A percentile compares a stretch with the other conserved stretches of the same genome.
Conservation (phyloP, 257 asterid genomes). For the Solanum pimpinellifolium region DNA sequence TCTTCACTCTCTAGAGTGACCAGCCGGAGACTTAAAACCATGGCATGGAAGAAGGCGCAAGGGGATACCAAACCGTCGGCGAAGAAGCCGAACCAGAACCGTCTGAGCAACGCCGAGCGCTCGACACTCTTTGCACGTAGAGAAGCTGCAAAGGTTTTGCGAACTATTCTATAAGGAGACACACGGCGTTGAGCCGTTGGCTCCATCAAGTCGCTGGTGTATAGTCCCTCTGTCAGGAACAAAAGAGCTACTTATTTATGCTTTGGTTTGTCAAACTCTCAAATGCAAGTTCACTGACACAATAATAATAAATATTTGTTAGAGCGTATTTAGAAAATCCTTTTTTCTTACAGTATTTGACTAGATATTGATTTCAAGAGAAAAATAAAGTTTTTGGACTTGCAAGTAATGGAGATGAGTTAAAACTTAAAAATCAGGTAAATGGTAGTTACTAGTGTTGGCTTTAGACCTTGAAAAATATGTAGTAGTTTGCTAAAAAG, state of each 20-base stretch:
- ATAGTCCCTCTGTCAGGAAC: constrained; percentile 72
- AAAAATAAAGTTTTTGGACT: not conserved
- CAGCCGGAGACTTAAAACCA: not conserved
- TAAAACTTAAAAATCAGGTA: too few relatives aligned
- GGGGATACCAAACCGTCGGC: constrained; percentile 7
- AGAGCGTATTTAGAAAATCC: not conserved
- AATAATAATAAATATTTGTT: not conserved
- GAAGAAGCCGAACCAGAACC: constrained; percentile 26
- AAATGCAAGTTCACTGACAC: constrained; percentile 41
- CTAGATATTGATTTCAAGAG: not conserved
- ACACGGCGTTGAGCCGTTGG: constrained; percentile 79
- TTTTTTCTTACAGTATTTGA: not conserved
- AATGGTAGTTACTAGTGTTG: too few relatives aligned
- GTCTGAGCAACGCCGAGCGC: constrained; percentile 48
- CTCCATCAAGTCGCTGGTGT: constrained; percentile 79
- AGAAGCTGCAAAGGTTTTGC: constrained; percentile 90
- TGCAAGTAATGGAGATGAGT: not conserved
- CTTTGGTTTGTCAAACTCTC: constrained; percentile 85
- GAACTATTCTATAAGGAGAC: constrained; percentile 75
- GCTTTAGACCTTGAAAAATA: not conserved
- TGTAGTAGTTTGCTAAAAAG: not conserved
- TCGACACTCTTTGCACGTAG: constrained; percentile 87
- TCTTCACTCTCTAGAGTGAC: not conserved
- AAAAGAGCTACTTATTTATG: constrained; percentile 70
- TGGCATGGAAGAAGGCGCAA: constrained; percentile 42